Percentiles rank a stretch among this genome's conserved stretches.
phyloP scores from a whole-genome alignment of 345 rosid species.

The Cardamine resedifolia region DNA sequence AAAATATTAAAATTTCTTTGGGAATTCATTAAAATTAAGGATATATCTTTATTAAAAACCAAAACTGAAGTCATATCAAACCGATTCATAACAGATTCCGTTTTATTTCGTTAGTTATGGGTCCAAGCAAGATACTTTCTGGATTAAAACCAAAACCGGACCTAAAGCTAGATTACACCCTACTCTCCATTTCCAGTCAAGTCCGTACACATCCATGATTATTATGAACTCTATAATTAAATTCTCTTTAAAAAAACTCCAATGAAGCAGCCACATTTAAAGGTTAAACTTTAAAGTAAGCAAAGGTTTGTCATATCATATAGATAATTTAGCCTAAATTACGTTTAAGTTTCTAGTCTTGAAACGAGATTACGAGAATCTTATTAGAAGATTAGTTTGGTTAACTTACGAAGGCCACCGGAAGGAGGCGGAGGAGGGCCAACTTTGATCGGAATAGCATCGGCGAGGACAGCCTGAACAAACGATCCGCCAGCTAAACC shows the following conservation, averaged over 20 bases:
- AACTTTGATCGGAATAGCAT: slow-evolving; percentile 62
- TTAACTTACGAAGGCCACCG: slow-evolving; percentile 86
- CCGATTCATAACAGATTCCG: background rate
- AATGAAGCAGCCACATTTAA: background rate
- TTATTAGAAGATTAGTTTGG: background rate
- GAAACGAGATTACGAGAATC: background rate
- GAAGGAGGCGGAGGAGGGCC: slow-evolving; percentile 94
- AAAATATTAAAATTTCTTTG: background rate
- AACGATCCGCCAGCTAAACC: slow-evolving; percentile 71
- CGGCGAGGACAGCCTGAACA: slow-evolving; percentile 78
- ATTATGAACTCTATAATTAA: background rate
- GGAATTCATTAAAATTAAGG: background rate
- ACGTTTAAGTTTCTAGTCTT: background rate
- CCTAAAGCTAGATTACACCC: background rate
- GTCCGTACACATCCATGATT: background rate
- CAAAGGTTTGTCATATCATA: background rate
- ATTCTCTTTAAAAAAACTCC: background rate
- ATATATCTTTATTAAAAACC: background rate
- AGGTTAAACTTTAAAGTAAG: background rate
- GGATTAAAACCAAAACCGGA: background rate
- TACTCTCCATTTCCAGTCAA: background rate
- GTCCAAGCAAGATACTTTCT: too few relatives aligned
- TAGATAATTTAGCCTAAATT: background rate
- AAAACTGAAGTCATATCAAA: background rate
- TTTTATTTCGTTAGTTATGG: background rate